These are phyloP conservation scores for Plantago coronopus DNA, from an alignment of 305 asterid genomes.

Conservation along the genomic window DNA sequence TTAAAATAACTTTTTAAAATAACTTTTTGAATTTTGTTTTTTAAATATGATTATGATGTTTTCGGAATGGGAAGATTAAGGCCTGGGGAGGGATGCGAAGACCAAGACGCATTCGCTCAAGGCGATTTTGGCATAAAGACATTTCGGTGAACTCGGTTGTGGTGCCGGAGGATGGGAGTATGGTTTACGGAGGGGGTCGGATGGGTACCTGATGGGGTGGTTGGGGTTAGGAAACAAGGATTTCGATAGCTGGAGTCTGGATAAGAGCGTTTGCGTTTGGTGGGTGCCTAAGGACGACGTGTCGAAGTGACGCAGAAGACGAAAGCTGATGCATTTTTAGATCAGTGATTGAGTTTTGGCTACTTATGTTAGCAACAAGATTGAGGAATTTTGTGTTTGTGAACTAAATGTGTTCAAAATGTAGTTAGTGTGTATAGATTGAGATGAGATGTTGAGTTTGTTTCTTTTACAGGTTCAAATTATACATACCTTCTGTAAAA, in stretches of 20 bases:
- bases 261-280: conserved; percentile 80
- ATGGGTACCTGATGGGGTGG: conserved; percentile 83
- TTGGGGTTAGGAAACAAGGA: conserved; percentile 37
- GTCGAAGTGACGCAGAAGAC: background rate
- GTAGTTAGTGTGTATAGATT: conserved; percentile 13
- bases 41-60: too few species aligned
- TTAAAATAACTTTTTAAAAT: too few species aligned
- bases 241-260: conserved; percentile 52
- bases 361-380: conserved; percentile 13
- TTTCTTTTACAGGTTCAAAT: conserved; percentile 10
- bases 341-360: conserved; percentile 7
- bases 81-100: conserved; percentile 45
- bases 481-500: conserved; percentile 12
- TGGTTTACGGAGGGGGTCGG: conserved; percentile 76
- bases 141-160: conserved; percentile 63
- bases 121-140: conserved; percentile 68
- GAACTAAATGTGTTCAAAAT: background rate
- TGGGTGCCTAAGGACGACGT: conserved; percentile 54
- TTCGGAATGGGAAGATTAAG: conserved; percentile 82
- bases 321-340: background rate
- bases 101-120: conserved; percentile 35
- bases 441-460: background rate
- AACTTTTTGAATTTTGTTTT: too few species aligned
- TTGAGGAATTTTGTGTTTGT: conserved; percentile 19
- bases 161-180: conserved; percentile 46